Percentiles rank a stretch among this genome's conserved stretches.
Conservation (phyloP, 306 rosid species). For the Vigna nakashimae region DNA sequence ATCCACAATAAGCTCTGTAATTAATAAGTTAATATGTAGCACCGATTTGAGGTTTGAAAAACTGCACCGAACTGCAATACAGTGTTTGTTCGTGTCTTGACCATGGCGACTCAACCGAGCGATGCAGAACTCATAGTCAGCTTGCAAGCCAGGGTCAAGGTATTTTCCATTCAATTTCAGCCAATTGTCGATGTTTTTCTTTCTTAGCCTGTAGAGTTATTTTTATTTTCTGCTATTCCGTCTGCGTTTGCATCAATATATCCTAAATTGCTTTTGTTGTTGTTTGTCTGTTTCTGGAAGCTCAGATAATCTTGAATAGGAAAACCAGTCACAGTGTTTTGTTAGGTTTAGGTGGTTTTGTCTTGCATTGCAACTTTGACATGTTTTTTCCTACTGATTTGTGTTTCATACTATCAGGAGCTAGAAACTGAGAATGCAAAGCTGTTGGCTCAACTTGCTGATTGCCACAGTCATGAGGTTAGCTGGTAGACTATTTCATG, state of each 20-base stretch:
- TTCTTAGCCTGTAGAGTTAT: too few species aligned
- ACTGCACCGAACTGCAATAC: neutral
- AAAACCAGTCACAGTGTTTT: neutral
- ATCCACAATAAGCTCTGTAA: neutral
- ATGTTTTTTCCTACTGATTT: conserved; percentile 19
- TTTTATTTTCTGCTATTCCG: neutral
- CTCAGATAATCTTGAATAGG: neutral
- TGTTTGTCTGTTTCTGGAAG: neutral
- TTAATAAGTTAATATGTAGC: too few species aligned
- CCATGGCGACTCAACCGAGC: conserved; percentile 55
- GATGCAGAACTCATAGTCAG: conserved; percentile 44
- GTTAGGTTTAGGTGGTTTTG: conserved; percentile 13
- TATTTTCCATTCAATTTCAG: conserved; percentile 33
- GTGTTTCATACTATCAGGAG: conserved; percentile 54
- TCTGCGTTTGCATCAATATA: neutral
- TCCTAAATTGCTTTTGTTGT: neutral
- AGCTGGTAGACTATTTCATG: conserved; percentile 26
- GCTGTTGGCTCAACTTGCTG: conserved; percentile 65
- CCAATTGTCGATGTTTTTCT: neutral
- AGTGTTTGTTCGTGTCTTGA: neutral
- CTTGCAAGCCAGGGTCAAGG: conserved; percentile 71
- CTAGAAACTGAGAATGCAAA: conserved; percentile 71
- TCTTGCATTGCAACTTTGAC: neutral
- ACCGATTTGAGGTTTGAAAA: neutral
- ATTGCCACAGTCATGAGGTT: conserved; percentile 63